These are phyloP conservation scores for Ilex aquifolium DNA, from an alignment of 257 asterid species.

Conservation along the genomic window DNA sequence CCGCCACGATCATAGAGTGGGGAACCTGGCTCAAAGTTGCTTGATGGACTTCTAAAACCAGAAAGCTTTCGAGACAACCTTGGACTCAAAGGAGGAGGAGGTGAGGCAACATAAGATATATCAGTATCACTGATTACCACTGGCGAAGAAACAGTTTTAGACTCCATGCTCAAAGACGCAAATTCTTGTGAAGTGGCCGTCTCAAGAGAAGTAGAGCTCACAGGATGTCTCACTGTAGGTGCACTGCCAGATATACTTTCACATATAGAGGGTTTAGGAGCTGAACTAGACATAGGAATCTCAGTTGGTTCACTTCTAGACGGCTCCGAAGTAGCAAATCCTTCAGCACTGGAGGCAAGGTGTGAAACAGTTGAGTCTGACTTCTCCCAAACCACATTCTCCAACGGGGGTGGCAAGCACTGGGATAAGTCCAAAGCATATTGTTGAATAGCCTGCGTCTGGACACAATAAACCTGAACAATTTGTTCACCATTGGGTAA, in stretches of 20 bases:
- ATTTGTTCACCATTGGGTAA: conserved; percentile 82
- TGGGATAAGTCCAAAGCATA: conserved; percentile 89
- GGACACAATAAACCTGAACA: conserved; percentile 94
- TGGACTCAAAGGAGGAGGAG: conserved; percentile 72
- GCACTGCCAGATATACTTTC: conserved; percentile 48
- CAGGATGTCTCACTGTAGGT: conserved; percentile 34
- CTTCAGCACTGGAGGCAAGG: conserved; percentile 47
- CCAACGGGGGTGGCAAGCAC: conserved; percentile 82
- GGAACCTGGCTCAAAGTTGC: conserved; percentile 52
- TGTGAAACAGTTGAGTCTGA: conserved; percentile 47
- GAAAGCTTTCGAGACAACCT: conserved; percentile 61
- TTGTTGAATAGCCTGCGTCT: conserved; percentile 97
- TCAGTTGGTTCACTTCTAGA: conserved; percentile 44
- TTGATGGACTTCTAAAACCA: conserved; percentile 54
- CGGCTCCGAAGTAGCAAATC: conserved; percentile 35
- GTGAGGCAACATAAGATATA: conserved; percentile 48
- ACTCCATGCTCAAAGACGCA: conserved; percentile 38
- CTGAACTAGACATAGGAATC: conserved; percentile 45
- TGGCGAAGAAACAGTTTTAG: conserved; percentile 37
- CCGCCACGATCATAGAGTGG: conserved; percentile 34
- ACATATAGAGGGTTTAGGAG: conserved; percentile 39
- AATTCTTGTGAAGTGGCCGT: conserved; percentile 39
- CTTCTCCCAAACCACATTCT: conserved; percentile 48
- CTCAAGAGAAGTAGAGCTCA: conserved; percentile 37
- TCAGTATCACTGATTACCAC: conserved; percentile 32